Conservation (phyloP, 148 eudicot species). For the Limonium bicolor region DNA sequence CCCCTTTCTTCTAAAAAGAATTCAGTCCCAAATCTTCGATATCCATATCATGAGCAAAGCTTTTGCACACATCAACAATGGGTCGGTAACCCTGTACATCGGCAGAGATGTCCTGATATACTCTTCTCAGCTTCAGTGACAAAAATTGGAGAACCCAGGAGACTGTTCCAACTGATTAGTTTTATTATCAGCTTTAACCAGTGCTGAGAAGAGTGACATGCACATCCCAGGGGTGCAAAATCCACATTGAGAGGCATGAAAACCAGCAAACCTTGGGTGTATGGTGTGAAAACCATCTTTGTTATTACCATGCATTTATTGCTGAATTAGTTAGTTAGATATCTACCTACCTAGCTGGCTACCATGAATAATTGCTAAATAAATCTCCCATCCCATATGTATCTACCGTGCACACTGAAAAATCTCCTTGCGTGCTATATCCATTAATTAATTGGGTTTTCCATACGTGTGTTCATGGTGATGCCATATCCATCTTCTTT, state of each 20-base stretch:
- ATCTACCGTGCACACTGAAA: too few relatives aligned
- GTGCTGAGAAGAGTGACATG: conserved; percentile 71
- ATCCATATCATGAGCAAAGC: conserved; percentile 81
- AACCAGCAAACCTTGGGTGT: conserved; percentile 80
- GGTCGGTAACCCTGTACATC: conserved; percentile 97
- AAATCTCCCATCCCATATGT: too few relatives aligned
- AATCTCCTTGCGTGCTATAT: too few relatives aligned
- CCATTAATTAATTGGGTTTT: too few relatives aligned
- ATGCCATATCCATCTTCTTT: too few relatives aligned
- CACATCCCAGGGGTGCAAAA: conserved; percentile 98
- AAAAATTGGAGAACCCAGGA: conserved; percentile 47
- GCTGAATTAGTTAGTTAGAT: too few relatives aligned
- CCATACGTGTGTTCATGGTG: too few relatives aligned
- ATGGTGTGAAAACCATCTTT: conserved; percentile 91
- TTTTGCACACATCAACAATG: conserved; percentile 90
- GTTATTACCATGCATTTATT: conserved; percentile 73
- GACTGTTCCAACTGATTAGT: conserved; percentile 22
- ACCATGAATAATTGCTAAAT: too few relatives aligned
- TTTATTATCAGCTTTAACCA: conserved; percentile 61
- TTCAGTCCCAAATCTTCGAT: conserved; percentile 87
- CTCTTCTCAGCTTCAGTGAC: conserved; percentile 72
- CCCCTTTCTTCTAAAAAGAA: conserved; percentile 60
- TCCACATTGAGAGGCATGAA: conserved; percentile 94
- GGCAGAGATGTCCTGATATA: conserved; percentile 73
- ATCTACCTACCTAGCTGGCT: too few relatives aligned